Conservation (phyloP, 2,329 filamentous ascomycete species). For the Trichoderma sp. region DNA sequence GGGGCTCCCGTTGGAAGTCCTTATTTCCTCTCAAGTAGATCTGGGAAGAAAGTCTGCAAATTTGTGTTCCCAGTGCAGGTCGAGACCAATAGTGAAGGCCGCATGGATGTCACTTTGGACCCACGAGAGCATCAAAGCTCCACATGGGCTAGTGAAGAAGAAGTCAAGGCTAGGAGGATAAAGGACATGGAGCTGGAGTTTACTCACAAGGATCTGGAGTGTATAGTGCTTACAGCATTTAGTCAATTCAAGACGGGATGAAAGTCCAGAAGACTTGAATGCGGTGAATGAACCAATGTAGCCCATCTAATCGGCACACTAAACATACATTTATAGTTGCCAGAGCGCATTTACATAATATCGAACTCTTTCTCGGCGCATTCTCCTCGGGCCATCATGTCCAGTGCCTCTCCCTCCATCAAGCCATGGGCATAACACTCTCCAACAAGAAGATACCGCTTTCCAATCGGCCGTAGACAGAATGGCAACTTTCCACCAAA, state of each 20-base stretch:
- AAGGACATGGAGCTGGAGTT: not conserved
- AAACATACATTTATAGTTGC: not conserved
- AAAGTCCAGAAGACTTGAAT: not conserved
- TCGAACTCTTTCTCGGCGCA: not conserved
- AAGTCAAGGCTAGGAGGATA: not conserved
- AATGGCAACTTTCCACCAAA: not conserved
- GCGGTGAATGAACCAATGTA: not conserved
- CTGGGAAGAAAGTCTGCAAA: not conserved
- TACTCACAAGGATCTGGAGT: not conserved
- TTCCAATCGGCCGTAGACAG: not conserved
- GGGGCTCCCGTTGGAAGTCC: not conserved
- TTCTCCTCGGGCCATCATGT: not conserved
- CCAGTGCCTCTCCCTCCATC: not conserved
- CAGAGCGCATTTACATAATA: not conserved
- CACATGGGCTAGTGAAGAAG: not conserved
- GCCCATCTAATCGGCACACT: not conserved
- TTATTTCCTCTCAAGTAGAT: not conserved
- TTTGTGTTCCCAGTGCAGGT: not conserved
- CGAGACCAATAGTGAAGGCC: not conserved
- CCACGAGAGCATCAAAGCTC: not conserved
- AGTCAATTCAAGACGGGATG: not conserved
- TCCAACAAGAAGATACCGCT: not conserved
- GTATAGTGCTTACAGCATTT: not conserved
- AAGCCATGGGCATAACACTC: not conserved
- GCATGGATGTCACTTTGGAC: not conserved